A percentile compares a stretch with the other conserved stretches of the same genome.
Conservation (phyloP, 2,329 filamentous ascomycete genomes). For the Cucurbitaria berberidis region DNA sequence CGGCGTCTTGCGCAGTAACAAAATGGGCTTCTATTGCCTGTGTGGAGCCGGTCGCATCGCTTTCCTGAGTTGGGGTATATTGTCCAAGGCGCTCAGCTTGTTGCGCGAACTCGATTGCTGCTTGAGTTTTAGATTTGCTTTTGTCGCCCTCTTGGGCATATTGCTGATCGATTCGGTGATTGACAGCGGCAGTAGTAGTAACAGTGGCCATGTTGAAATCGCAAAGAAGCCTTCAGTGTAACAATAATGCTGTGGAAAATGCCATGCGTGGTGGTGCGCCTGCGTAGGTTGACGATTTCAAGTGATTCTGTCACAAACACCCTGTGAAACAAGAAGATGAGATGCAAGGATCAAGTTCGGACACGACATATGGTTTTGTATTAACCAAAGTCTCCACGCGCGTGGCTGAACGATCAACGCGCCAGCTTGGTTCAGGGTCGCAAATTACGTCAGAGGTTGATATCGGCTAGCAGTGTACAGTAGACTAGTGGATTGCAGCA, state of each 20-base stretch:
- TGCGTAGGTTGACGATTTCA: neutral
- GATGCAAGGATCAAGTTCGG: neutral
- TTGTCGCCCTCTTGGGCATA: conserved; percentile 25
- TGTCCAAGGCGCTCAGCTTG: conserved; percentile 61
- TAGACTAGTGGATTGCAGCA: neutral
- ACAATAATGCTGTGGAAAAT: conserved; percentile 28
- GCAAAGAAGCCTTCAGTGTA: conserved; percentile 14
- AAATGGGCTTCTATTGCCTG: conserved; percentile 66
- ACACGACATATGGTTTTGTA: neutral
- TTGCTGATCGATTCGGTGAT: conserved; percentile 18
- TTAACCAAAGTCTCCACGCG: neutral
- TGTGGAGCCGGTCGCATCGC: conserved; percentile 53
- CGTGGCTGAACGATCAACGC: neutral
- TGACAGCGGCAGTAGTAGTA: conserved; percentile 21
- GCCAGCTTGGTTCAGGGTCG: neutral
- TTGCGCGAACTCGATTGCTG: conserved; percentile 63
- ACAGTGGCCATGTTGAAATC: conserved; percentile 31
- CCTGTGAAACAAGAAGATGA: neutral
- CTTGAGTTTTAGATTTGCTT: conserved; percentile 39
- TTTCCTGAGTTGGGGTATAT: conserved; percentile 50
- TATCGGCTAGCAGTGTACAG: neutral
- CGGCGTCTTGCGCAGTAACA: conserved; percentile 72
- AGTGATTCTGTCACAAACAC: neutral
- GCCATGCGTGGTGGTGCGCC: conserved; percentile 17
- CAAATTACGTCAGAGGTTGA: neutral